A percentile compares a stretch with the other conserved stretches of the same genome.
These are phyloP conservation scores for Cercis canadensis DNA, from an alignment of 306 rosid genomes.

Conservation along the genomic window DNA sequence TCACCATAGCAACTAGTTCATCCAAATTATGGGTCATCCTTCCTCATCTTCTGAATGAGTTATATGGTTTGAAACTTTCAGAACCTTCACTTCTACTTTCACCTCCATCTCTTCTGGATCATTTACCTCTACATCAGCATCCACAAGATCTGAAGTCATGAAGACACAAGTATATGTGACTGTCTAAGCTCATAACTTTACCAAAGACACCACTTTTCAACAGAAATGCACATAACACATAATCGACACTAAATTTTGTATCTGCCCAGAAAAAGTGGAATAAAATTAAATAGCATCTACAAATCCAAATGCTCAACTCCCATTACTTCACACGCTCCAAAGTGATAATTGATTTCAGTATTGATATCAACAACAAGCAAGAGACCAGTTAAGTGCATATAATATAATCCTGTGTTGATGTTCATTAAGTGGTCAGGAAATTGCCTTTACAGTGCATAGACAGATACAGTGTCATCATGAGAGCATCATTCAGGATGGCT, in stretches of 20 bases:
- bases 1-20: conserved; percentile 55
- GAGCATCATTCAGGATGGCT: no score
- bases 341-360: no score
- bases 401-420: no score
- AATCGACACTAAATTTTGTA: neutral
- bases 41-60: conserved; percentile 62
- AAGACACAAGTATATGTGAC: conserved; percentile 7
- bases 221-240: neutral
- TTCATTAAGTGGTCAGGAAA: no score
- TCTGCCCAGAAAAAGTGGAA: no score
- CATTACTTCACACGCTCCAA: no score
- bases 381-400: no score
- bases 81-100: conserved; percentile 58
- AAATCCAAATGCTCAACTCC: no score
- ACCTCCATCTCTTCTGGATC: conserved; percentile 52
- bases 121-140: conserved; percentile 46
- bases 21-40: conserved; percentile 44
- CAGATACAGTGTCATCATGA: no score
- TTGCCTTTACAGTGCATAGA: no score
- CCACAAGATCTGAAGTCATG: conserved; percentile 34
- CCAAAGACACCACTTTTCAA: neutral
- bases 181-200: neutral
- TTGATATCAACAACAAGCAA: no score
- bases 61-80: conserved; percentile 41
- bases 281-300: no score